Percentiles rank a stretch among this genome's conserved stretches.
phyloP scores from a whole-genome alignment of 2,329 filamentous ascomycete genomes.

The Fusarium armeniacum region DNA sequence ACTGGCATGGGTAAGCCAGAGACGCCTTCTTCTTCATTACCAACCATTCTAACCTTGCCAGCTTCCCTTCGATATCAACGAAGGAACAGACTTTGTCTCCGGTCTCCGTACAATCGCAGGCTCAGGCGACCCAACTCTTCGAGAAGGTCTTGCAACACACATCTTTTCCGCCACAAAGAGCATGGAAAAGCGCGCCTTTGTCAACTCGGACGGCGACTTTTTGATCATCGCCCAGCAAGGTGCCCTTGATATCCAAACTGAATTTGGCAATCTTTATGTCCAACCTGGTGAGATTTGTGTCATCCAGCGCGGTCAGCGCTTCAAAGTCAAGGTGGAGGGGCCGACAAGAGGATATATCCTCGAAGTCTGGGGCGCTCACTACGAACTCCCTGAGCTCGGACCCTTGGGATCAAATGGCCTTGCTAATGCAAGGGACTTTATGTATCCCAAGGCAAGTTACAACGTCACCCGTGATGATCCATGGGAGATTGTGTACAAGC shows the following conservation, averaged over 20 bases:
- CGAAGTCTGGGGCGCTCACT: constrained; percentile 75
- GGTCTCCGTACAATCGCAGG: constrained; percentile 65
- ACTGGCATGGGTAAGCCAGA: constrained; percentile 42
- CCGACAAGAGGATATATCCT: constrained; percentile 75
- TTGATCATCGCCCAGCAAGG: constrained; percentile 76
- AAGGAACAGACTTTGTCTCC: constrained; percentile 47
- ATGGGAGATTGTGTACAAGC: constrained; percentile 73
- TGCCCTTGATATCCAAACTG: constrained; percentile 75
- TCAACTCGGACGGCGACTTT: constrained; percentile 75
- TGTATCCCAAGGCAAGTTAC: constrained; percentile 71
- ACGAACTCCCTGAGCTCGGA: constrained; percentile 75
- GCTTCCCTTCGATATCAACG: constrained; percentile 58
- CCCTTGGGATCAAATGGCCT: constrained; percentile 76
- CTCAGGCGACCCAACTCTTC: constrained; percentile 63
- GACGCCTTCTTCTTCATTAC: rapidly evolving
- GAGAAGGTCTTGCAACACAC: constrained; percentile 64
- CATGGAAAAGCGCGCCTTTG: constrained; percentile 64
- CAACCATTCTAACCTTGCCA: neutral
- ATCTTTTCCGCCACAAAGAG: constrained; percentile 62
- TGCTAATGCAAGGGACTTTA: constrained; percentile 75
- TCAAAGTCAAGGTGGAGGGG: constrained; percentile 59
- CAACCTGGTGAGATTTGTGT: constrained; percentile 77
- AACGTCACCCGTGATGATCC: constrained; percentile 65
- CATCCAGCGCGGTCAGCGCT: constrained; percentile 74
- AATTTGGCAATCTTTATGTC: constrained; percentile 74